Percentiles rank a stretch among this genome's conserved stretches.
These are phyloP conservation scores for Boeremia lycopersici DNA, from an alignment of 2,329 filamentous ascomycete genomes.

Conservation along the genomic window DNA sequence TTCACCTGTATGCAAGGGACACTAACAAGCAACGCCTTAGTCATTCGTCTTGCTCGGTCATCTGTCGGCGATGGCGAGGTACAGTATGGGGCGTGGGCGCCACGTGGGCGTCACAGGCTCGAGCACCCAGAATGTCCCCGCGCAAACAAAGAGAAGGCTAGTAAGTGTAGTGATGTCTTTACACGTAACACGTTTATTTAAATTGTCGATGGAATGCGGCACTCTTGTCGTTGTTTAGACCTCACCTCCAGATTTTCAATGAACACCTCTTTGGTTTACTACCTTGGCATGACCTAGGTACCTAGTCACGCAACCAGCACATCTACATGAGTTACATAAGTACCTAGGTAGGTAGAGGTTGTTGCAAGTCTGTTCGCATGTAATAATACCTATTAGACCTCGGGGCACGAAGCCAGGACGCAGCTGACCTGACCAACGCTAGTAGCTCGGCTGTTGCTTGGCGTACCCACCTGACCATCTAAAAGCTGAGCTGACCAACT, in stretches of 20 bases:
- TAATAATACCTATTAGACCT: slow-evolving; percentile 22
- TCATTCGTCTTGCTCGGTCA: too few relatives aligned
- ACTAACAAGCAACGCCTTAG: too few relatives aligned
- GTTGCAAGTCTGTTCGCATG: slow-evolving; percentile 53
- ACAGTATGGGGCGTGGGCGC: slow-evolving; percentile 53
- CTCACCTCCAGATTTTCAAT: slow-evolving; percentile 62
- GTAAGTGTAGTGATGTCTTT: not conserved
- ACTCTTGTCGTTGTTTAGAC: slow-evolving; percentile 62
- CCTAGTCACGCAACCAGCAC: slow-evolving; percentile 63
- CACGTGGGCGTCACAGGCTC: slow-evolving; percentile 66
- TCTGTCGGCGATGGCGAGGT: too few relatives aligned
- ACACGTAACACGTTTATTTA: slow-evolving; percentile 34
- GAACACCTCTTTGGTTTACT: slow-evolving; percentile 65
- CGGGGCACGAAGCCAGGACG: slow-evolving; percentile 21
- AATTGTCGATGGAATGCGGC: slow-evolving; percentile 67
- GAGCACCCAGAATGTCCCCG: slow-evolving; percentile 67
- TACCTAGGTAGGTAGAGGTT: slow-evolving; percentile 55
- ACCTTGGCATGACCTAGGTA: slow-evolving; percentile 62
- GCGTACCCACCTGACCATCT: too few relatives aligned
- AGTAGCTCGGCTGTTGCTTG: too few relatives aligned
- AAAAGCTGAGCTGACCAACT: too few relatives aligned
- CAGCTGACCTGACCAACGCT: too few relatives aligned
- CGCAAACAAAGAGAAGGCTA: slow-evolving; percentile 49
- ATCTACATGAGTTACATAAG: slow-evolving; percentile 61
- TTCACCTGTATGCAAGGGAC: too few relatives aligned